Evolutionary conservation across 495 filamentous ascomycete genomes (phyloP).

Genomic region (Aspergillus conjunctus): DNA sequence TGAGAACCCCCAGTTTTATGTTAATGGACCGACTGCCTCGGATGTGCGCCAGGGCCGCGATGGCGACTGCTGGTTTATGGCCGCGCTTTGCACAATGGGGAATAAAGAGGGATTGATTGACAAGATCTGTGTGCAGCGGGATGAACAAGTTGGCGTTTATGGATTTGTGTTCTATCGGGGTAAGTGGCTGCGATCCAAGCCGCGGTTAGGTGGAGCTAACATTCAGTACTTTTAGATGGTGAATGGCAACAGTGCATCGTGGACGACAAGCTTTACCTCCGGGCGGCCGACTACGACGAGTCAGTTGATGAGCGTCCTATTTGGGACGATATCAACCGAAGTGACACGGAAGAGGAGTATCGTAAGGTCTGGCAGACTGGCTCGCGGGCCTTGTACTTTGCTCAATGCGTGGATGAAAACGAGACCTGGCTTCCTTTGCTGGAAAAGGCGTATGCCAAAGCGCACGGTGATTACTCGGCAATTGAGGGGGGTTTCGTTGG

Average conservation of each 20-base stretch:
- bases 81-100: conserved; percentile 79
- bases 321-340: conserved; percentile 72
- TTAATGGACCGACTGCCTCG: conserved; percentile 79
- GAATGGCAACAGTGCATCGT: conserved; percentile 92
- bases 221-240: conserved; percentile 61
- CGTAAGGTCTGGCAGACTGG: conserved; percentile 73
- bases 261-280: conserved; percentile 82
- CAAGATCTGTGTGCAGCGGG: conserved; percentile 76
- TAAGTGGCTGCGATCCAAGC: conserved; percentile 29
- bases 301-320: conserved; percentile 62
- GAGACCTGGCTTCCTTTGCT: conserved; percentile 95
- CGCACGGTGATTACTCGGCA: conserved; percentile 81
- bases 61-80: conserved; percentile 93
- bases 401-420: conserved; percentile 79
- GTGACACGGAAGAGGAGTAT: conserved; percentile 77
- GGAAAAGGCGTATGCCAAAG: conserved; percentile 96
- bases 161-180: conserved; percentile 90
- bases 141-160: conserved; percentile 85
- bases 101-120: conserved; percentile 81
- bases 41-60: conserved; percentile 78
- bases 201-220: neutral
- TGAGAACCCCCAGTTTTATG: conserved; percentile 80
- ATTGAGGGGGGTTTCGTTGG: conserved; percentile 85
- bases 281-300: conserved; percentile 81
- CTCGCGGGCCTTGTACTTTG: conserved; percentile 80